Conservation (phyloP, 2,329 filamentous ascomycete genomes). For the Grosmannia huntii region DNA sequence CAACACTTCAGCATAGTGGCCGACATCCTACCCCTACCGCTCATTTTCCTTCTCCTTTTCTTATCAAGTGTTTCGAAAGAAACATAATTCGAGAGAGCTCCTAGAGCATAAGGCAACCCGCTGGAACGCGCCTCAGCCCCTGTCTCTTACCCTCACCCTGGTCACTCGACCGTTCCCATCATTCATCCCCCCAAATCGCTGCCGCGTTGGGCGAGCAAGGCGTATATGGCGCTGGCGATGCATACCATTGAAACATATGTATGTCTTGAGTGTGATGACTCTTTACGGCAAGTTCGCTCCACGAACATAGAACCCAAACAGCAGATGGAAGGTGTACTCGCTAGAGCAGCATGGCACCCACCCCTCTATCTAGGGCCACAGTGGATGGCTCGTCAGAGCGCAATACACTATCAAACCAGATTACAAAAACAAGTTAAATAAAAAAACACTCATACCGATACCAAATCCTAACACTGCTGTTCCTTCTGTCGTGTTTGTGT, state of each 20-base stretch:
- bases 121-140: not conserved
- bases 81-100: not conserved
- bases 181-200: not conserved
- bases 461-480: not conserved
- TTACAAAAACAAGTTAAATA: not conserved
- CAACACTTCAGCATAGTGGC: not conserved
- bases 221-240: slow-evolving; percentile 1
- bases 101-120: not conserved
- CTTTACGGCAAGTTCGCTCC: not conserved
- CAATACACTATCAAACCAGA: not conserved
- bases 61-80: slow-evolving; percentile 1
- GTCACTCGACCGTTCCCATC: not conserved
- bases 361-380: too few species aligned
- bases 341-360: not conserved
- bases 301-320: not conserved
- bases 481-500: not conserved
- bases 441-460: not conserved
- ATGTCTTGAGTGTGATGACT: not conserved
- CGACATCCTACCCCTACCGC: not conserved
- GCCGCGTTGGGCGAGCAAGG: not conserved
- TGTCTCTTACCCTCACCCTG: not conserved
- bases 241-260: slow-evolving; percentile 1
- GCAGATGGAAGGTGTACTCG: not conserved
- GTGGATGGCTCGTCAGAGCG: not conserved
- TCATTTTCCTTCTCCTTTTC: not conserved